Evolutionary conservation across 495 filamentous ascomycete genomes (phyloP).

Genomic region (Xylaria bambusicola): DNA sequence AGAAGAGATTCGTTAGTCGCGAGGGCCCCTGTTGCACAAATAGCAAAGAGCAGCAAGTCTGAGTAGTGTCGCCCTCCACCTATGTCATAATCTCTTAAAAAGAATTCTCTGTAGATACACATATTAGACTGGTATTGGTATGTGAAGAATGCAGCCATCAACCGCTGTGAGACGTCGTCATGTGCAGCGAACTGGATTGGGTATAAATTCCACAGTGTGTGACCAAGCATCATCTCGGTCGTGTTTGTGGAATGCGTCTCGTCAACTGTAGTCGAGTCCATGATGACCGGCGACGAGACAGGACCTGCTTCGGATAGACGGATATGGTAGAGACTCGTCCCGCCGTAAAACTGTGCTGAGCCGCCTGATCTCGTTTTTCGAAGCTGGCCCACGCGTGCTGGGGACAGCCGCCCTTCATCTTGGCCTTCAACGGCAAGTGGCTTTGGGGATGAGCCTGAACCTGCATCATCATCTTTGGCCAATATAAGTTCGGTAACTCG

Average conservation of each 20-base stretch:
- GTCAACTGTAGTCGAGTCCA: constrained; percentile 9
- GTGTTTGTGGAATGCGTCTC: neutral
- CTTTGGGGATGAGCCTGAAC: neutral
- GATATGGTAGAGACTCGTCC: constrained; percentile 36
- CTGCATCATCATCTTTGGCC: neutral
- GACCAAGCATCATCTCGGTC: constrained; percentile 5
- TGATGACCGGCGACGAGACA: neutral
- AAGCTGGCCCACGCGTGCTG: constrained; percentile 29
- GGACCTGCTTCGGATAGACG: constrained; percentile 23
- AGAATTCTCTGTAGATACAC: constrained; percentile 37
- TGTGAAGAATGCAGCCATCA: constrained; percentile 36
- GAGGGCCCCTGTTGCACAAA: constrained; percentile 36
- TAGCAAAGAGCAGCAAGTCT: constrained; percentile 36
- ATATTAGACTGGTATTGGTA: constrained; percentile 36
- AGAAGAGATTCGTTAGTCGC: constrained; percentile 29
- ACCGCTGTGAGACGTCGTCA: constrained; percentile 28
- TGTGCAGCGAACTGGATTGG: constrained; percentile 21
- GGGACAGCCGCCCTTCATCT: constrained; percentile 5
- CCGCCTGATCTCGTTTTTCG: constrained; percentile 28
- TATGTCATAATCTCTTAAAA: constrained; percentile 33
- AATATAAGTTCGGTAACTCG: constrained; percentile 1
- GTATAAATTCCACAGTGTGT: constrained; percentile 14
- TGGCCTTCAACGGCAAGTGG: neutral
- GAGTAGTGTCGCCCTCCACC: constrained; percentile 37
- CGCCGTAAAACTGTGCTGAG: constrained; percentile 33